These are phyloP conservation scores for Sphagnum tenellum DNA, from an alignment of 225 moss, liverwort and hornwort species.

Conservation along the genomic window DNA sequence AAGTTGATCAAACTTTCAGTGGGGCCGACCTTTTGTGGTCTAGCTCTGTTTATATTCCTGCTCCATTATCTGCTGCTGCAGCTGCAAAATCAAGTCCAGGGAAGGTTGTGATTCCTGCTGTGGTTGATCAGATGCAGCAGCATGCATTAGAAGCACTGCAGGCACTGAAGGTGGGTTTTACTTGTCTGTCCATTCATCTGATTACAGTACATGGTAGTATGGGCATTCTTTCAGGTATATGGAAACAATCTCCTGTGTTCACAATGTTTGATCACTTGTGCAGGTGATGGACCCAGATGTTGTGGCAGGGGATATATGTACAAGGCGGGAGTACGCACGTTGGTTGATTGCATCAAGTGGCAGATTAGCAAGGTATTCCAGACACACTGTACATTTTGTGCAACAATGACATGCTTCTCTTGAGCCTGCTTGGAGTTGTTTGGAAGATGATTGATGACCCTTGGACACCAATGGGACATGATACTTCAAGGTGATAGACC, in stretches of 20 bases:
- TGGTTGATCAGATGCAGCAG: constrained; percentile 52
- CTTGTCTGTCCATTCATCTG: neutral
- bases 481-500: too few relatives aligned
- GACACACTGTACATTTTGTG: too few relatives aligned
- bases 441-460: too few relatives aligned
- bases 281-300: constrained; percentile 71
- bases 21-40: constrained; percentile 31
- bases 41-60: constrained; percentile 20
- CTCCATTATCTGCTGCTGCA: constrained; percentile 46
- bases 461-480: too few relatives aligned
- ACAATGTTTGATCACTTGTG: neutral
- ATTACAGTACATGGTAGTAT: neutral
- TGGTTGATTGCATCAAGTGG: too few relatives aligned
- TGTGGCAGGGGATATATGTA: too few relatives aligned
- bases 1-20: constrained; percentile 16
- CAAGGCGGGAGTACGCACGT: too few relatives aligned
- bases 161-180: constrained; percentile 34
- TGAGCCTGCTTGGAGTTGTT: too few relatives aligned
- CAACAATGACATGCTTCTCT: too few relatives aligned
- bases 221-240: neutral
- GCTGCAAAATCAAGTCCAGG: constrained; percentile 27
- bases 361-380: too few relatives aligned
- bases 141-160: constrained; percentile 50
- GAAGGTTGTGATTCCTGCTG: constrained; percentile 37
- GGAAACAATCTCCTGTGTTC: neutral